A percentile compares a stretch with the other conserved stretches of the same genome.
phyloP scores from a whole-genome alignment of 768 basidiomycete species.

The Psilocybe subaeruginosa region DNA sequence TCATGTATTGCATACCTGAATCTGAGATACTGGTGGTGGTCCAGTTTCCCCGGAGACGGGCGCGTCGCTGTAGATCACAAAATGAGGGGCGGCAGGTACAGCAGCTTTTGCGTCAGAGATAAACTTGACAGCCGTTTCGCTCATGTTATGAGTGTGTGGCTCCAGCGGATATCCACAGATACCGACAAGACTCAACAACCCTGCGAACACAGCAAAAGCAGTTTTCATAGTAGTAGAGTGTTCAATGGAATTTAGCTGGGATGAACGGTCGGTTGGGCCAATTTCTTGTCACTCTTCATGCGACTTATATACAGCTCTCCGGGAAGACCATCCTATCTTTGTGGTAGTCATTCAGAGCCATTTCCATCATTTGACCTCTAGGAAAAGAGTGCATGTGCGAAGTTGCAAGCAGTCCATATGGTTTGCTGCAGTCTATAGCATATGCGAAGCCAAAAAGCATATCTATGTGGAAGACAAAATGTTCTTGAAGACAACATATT shows the following conservation, averaged over 20 bases:
- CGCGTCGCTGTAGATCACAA: constrained; percentile 44
- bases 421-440: neutral
- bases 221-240: constrained; percentile 5
- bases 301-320: constrained; percentile 5
- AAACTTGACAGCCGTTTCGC: constrained; percentile 14
- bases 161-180: constrained; percentile 14
- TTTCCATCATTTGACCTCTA: neutral
- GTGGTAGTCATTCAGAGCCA: neutral
- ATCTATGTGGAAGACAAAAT: constrained; percentile 2
- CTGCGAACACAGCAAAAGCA: constrained; percentile 10
- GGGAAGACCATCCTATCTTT: neutral
- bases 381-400: neutral
- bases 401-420: neutral
- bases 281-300: neutral
- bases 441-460: neutral
- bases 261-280: neutral
- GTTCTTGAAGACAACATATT: constrained; percentile 1
- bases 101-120: constrained; percentile 20
- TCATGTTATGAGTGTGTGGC: constrained; percentile 3
- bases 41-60: constrained; percentile 46
- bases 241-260: neutral
- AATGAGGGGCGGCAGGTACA: constrained; percentile 52
- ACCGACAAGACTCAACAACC: constrained; percentile 8
- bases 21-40: constrained; percentile 49
- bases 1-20: constrained; percentile 35